Conservation (phyloP, 2,329 filamentous ascomycete genomes). For the Colletotrichum tamarilloi region DNA sequence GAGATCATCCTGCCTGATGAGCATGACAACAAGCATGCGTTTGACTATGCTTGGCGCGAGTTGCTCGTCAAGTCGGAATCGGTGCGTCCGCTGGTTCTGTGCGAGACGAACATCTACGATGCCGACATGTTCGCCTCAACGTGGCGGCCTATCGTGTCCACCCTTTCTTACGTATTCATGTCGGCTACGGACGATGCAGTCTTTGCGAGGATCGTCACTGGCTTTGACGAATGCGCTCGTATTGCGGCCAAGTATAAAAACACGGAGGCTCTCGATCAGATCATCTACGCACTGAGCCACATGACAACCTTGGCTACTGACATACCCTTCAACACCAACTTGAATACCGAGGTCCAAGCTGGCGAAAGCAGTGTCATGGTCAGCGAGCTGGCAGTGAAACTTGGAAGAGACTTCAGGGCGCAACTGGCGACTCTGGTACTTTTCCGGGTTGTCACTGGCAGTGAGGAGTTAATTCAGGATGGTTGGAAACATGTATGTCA, state of each 20-base stretch:
- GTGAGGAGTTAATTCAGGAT: slow-evolving; percentile 79
- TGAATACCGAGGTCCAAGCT: slow-evolving; percentile 96
- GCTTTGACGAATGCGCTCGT: slow-evolving; percentile 95
- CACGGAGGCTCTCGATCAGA: slow-evolving; percentile 89
- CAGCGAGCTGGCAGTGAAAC: slow-evolving; percentile 94
- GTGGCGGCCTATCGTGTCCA: slow-evolving; percentile 95
- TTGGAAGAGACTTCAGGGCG: slow-evolving; percentile 92
- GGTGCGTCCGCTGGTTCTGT: slow-evolving; percentile 78
- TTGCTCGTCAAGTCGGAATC: slow-evolving; percentile 85
- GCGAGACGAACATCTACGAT: slow-evolving; percentile 94
- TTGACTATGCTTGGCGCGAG: slow-evolving; percentile 98
- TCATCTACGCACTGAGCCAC: slow-evolving; percentile 87
- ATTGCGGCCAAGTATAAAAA: slow-evolving; percentile 89
- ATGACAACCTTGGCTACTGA: slow-evolving; percentile 90
- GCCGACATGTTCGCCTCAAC: slow-evolving; percentile 97
- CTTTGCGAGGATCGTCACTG: slow-evolving; percentile 91
- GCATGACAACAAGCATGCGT: slow-evolving; percentile 95
- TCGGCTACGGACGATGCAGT: slow-evolving; percentile 97
- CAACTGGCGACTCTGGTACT: slow-evolving; percentile 95
- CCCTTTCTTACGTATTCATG: slow-evolving; percentile 98
- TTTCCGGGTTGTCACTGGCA: slow-evolving; percentile 90
- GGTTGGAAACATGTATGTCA: slow-evolving; percentile 81
- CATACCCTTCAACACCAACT: slow-evolving; percentile 79
- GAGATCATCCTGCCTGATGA: slow-evolving; percentile 98
- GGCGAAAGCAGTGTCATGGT: slow-evolving; percentile 97